Evolutionary conservation across 2,329 filamentous ascomycete species (phyloP).

Genomic region (Claviceps africana): DNA sequence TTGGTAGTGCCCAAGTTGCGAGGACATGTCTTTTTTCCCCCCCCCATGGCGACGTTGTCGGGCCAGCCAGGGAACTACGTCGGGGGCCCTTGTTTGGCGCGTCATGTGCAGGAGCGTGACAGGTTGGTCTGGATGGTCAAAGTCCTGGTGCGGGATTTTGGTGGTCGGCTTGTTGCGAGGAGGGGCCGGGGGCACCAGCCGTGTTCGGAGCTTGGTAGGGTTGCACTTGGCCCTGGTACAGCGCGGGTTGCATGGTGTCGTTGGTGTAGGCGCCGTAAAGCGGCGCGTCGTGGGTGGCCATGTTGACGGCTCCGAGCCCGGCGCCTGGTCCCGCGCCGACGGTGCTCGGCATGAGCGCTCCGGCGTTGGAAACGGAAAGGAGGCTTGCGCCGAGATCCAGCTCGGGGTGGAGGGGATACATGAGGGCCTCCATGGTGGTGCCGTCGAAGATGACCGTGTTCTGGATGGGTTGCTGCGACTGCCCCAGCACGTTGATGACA

Average conservation of each 20-base stretch:
- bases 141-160: neutral
- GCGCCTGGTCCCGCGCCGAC: neutral
- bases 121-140: neutral
- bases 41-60: too few relatives aligned
- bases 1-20: too few relatives aligned
- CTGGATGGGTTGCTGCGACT: constrained; percentile 86
- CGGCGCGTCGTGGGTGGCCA: neutral
- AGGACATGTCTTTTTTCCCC: too few relatives aligned
- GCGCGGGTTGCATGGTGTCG: neutral
- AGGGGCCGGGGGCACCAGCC: neutral
- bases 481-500: constrained; percentile 88
- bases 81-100: neutral
- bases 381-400: constrained; percentile 36
- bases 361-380: constrained; percentile 18
- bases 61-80: too few relatives aligned
- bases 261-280: neutral
- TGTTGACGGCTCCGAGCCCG: neutral
- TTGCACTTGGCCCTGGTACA: neutral
- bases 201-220: neutral
- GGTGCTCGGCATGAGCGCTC: neutral
- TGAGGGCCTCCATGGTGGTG: constrained; percentile 59
- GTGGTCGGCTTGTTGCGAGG: neutral
- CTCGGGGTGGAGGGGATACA: constrained; percentile 70
- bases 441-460: constrained; percentile 91
- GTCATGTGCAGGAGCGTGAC: neutral